Evolutionary conservation across 1,139 yeast species (phyloP).

Genomic region (Taphrina wiesneri): DNA sequence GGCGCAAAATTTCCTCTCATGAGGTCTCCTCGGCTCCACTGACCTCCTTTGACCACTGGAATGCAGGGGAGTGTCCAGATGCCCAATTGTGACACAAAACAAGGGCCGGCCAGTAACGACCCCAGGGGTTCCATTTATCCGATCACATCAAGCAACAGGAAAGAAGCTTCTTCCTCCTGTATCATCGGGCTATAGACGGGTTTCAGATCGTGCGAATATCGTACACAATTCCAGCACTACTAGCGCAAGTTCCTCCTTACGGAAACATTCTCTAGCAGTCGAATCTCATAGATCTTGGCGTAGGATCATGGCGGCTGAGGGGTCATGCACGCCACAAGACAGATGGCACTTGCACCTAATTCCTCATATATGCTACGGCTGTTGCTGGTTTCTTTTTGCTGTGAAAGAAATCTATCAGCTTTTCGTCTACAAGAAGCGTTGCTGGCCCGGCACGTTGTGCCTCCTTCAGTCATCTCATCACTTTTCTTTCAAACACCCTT

Average conservation of each 20-base stretch:
- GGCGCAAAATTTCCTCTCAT: neutral
- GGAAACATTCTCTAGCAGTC: conserved; percentile 1
- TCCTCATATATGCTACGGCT: neutral
- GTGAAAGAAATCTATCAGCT: neutral
- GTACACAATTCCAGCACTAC: neutral
- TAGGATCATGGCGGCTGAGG: neutral
- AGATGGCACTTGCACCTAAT: neutral
- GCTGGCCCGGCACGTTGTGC: neutral
- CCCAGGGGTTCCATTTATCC: too few relatives aligned
- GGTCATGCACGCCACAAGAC: neutral
- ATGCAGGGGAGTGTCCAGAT: neutral
- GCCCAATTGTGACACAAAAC: neutral
- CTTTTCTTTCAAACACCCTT: neutral
- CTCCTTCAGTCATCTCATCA: neutral
- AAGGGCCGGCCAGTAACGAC: too few relatives aligned
- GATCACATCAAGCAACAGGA: too few relatives aligned
- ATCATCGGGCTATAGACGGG: too few relatives aligned
- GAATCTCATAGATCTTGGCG: neutral
- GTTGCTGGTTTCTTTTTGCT: neutral
- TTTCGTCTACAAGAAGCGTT: neutral
- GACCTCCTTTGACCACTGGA: neutral
- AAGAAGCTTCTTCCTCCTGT: too few relatives aligned
- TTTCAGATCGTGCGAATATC: too few relatives aligned
- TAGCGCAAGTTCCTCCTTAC: neutral
- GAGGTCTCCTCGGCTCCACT: neutral